Conservation (phyloP, 2,329 filamentous ascomycete species). For the Cytospora paraplurivora region DNA sequence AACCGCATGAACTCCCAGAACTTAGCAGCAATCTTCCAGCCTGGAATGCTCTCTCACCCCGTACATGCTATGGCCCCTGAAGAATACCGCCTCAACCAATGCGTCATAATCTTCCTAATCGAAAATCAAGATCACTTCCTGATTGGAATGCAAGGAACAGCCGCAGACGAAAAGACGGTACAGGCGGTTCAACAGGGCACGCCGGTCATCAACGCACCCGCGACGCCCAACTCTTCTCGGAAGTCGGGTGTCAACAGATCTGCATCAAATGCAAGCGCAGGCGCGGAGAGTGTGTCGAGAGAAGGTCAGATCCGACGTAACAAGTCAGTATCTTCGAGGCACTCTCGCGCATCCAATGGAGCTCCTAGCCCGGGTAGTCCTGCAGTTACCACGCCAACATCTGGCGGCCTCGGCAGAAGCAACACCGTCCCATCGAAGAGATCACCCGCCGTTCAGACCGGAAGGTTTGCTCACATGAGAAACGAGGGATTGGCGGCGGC, state of each 20-base stretch:
- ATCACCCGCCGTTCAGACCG: constrained; percentile 70
- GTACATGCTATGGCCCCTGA: constrained; percentile 92
- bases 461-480: constrained; percentile 60
- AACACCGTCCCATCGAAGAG: constrained; percentile 94
- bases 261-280: constrained; percentile 84
- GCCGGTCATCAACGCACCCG: constrained; percentile 51
- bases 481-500: constrained; percentile 35
- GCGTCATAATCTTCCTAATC: constrained; percentile 95
- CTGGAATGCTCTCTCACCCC: constrained; percentile 92
- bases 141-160: constrained; percentile 98
- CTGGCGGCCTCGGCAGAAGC: constrained; percentile 63
- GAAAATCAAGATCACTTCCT: constrained; percentile 98
- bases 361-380: constrained; percentile 70
- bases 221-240: constrained; percentile 54
- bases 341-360: constrained; percentile 74
- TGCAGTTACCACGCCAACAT: constrained; percentile 55
- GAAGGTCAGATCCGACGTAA: constrained; percentile 82
- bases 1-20: constrained; percentile 98
- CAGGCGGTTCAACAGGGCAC: constrained; percentile 71
- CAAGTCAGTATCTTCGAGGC: constrained; percentile 87
- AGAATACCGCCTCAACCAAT: constrained; percentile 94
- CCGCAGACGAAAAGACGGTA: constrained; percentile 80
- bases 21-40: constrained; percentile 94
- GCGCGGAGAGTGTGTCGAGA: constrained; percentile 81
- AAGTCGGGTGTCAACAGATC: constrained; percentile 69